Evolutionary conservation across 73 alveolate species (phyloP), one percentile per base, ranked within the genome.

Genomic region (Uronychia binucleata): DNA sequence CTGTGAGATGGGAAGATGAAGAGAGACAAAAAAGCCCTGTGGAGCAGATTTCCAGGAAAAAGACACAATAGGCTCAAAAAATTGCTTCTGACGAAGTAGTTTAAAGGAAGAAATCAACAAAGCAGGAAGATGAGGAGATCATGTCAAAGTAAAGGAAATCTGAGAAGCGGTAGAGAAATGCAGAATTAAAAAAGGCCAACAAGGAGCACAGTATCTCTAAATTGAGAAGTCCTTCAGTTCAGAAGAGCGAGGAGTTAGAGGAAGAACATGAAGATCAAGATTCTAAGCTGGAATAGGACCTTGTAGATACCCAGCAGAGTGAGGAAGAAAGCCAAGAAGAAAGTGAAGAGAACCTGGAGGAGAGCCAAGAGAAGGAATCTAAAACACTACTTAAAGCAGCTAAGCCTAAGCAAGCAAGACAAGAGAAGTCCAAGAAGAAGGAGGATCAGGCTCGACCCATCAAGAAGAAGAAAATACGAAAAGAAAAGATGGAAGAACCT

Each of bases 401-500:
- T n/a, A 46, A 46, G 5, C 5, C 5, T 46, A 5, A 11, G 67
- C 67, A 46, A 46, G 19, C 67, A 19, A 46, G 67, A 19, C 5
- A 46, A 46, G 67, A 11, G 67, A 46, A 46, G 67, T 11, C 5
- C 19, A 11, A 19, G 67, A 46, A 11, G 67, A 46, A 46, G 67
- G 19, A 46, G 19, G 19, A 46, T 46, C 5, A 46, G n/a, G n/a
- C n/a, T n/a, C n/a, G n/a, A n/a, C n/a, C n/a, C n/a, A n/a, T n/a
- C 67, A 46, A 46, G 19, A 31, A 57, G 46, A 11, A 27, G 34
- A 74, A 33, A 74, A 59, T 31, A 82, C 75, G 82, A 74, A 34
- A 74, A 82, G 84, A 74, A 28, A 31, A 82, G 57, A 33, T 31
- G 11, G 81, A 78, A 74, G 80, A 31, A 78, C 78, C 28, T 29